A percentile compares a stretch with the other conserved stretches of the same genome.
Evolutionary conservation across 345 rosid species (phyloP).

Genomic region (Gossypium turneri): DNA sequence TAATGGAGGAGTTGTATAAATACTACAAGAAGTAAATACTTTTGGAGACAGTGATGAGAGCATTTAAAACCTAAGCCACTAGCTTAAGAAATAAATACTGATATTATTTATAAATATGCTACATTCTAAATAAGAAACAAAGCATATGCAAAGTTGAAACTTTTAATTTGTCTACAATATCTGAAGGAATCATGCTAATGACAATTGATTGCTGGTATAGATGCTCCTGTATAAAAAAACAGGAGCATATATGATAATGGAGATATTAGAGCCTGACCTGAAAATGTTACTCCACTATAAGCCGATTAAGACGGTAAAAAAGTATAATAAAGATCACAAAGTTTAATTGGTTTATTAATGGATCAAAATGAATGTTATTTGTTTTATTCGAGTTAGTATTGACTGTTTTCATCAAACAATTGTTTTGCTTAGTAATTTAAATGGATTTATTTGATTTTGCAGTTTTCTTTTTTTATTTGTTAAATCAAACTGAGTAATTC

Average conservation of each 20-base stretch:
- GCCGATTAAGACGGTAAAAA: too few species aligned
- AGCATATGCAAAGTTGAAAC: background rate
- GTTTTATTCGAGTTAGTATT: too few species aligned
- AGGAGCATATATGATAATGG: background rate
- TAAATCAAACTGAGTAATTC: too few species aligned
- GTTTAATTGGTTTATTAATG: too few species aligned
- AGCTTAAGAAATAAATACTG: background rate
- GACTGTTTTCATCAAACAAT: too few species aligned
- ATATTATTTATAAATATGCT: background rate
- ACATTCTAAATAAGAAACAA: background rate
- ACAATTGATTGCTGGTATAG: background rate
- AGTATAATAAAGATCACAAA: too few species aligned
- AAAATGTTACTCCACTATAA: background rate
- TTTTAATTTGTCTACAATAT: background rate
- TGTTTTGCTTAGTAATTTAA: too few species aligned
- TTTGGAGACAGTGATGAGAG: background rate
- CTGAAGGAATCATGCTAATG: background rate
- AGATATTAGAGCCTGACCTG: background rate
- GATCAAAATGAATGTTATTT: too few species aligned
- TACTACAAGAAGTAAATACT: background rate
- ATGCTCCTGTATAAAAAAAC: background rate
- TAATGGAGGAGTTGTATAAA: background rate
- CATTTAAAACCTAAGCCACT: background rate
- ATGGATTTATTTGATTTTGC: too few species aligned
- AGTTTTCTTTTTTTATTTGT: too few species aligned